Evolutionary conservation across 2,329 filamentous ascomycete genomes (phyloP), one percentile per base, ranked within the genome.

Genomic region (Aspergillus sojae): DNA sequence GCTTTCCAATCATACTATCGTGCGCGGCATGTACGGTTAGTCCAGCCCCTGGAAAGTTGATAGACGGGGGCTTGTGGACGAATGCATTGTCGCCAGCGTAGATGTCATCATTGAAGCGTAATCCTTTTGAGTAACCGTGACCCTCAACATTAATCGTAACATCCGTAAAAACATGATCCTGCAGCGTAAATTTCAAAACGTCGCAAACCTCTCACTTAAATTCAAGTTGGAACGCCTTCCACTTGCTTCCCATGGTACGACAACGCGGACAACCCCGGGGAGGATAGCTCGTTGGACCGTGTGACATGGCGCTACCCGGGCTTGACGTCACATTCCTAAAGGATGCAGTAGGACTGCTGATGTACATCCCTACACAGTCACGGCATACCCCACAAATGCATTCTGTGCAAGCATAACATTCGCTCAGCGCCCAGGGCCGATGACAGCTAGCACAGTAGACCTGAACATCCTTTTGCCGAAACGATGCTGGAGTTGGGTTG

Each of bases 401-500:
- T 48, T 59, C 46, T n/a, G 52, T 55, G 32, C 57, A 59, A 6
- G 28, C 46, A 30, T 53, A 48, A 5, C 34, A 52, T 72, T 94
- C 91, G 72, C 89, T 90, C 30, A 98, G 82, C 12, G 89, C 82
- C 58, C 90, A 94, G 21, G 93, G 83, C 43, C 90, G 88, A 67
- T 92, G 89, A 74, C 94, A 98, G 55, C 91, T 91, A 23, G 94
- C 92, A 76, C 94, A 98, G 76, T 96, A 97, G 48, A 98, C 96
- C 75, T 96, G 92, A 3, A 94, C 90, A 12, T 82, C 80, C 62
- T 74, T 78, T 61, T 71, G 78, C 64, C 78, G 77, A 66, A 77
- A 79, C 9, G 78, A 77, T 1, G 79, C 76, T 59, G 93, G 91
- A 9, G 80, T 91, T 4, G 78, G 78, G 60, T 80, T 80, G 1